Percentiles rank a stretch among this genome's conserved stretches.
phyloP scores from a whole-genome alignment of 257 asterid species.

The Solanum etuberosum region DNA sequence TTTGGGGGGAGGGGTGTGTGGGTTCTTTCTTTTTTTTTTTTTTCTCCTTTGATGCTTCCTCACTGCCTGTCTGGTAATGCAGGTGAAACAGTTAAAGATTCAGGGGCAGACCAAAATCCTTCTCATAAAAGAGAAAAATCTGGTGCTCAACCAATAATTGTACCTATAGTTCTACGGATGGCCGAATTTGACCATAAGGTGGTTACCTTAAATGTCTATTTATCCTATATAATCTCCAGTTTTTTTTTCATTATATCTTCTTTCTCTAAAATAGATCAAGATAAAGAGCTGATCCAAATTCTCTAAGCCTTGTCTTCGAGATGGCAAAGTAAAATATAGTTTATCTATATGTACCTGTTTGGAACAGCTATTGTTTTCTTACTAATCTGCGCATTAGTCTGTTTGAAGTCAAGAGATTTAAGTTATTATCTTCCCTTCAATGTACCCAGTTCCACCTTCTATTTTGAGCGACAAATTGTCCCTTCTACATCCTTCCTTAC shows the following conservation, averaged over 20 bases:
- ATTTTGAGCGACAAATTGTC: not conserved
- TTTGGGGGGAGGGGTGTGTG: not conserved
- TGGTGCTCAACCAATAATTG: slow-evolving; percentile 80
- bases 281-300: not conserved
- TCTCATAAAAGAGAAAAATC: slow-evolving; percentile 44
- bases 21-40: not conserved
- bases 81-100: slow-evolving; percentile 45
- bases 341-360: not conserved
- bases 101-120: slow-evolving; percentile 22
- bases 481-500: not conserved
- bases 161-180: slow-evolving; percentile 87
- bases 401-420: not conserved
- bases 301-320: not conserved
- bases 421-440: not conserved
- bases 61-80: slow-evolving; percentile 2
- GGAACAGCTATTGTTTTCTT: not conserved
- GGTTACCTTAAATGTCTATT: not conserved
- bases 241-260: not conserved
- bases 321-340: not conserved
- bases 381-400: not conserved
- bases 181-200: slow-evolving; percentile 98
- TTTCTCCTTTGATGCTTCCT: not conserved
- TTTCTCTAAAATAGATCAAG: not conserved
- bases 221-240: not conserved
- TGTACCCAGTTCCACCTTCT: not conserved